These are phyloP conservation scores for Amanita exitialis DNA, from an alignment of 768 basidiomycete species.

Conservation along the genomic window DNA sequence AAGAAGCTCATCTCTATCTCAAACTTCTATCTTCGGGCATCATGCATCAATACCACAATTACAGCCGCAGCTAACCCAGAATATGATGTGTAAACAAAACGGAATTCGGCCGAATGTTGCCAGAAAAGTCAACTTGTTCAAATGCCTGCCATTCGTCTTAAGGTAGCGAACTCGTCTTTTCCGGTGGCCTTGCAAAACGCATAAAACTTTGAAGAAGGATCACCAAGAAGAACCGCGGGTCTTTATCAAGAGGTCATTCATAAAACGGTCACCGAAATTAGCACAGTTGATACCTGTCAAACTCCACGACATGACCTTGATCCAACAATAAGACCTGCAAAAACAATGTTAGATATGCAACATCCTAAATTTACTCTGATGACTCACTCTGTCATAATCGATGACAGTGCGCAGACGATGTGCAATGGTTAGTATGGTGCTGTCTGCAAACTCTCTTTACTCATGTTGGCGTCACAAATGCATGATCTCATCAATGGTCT, in stretches of 20 bases:
- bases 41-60: too few species aligned
- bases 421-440: conserved; percentile 81
- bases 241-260: conserved; percentile 16
- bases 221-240: conserved; percentile 43
- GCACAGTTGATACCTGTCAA: conserved; percentile 35
- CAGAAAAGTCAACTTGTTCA: background rate
- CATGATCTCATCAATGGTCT: conserved; percentile 17
- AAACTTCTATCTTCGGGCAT: too few species aligned
- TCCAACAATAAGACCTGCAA: conserved; percentile 67
- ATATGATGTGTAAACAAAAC: too few species aligned
- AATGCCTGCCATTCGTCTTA: conserved; percentile 55
- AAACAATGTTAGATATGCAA: background rate
- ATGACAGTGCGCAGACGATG: conserved; percentile 74
- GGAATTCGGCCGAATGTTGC: too few species aligned
- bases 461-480: background rate
- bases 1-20: too few species aligned
- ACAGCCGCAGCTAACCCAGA: too few species aligned
- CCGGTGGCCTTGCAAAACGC: conserved; percentile 67
- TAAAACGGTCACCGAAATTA: background rate
- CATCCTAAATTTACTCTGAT: background rate
- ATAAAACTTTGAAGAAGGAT: conserved; percentile 54
- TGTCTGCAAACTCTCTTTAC: conserved; percentile 64
- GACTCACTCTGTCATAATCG: conserved; percentile 24
- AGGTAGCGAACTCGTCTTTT: conserved; percentile 53
- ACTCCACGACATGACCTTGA: conserved; percentile 70